Conservation (phyloP, 768 basidiomycete genomes). For the Suillus subluteus region DNA sequence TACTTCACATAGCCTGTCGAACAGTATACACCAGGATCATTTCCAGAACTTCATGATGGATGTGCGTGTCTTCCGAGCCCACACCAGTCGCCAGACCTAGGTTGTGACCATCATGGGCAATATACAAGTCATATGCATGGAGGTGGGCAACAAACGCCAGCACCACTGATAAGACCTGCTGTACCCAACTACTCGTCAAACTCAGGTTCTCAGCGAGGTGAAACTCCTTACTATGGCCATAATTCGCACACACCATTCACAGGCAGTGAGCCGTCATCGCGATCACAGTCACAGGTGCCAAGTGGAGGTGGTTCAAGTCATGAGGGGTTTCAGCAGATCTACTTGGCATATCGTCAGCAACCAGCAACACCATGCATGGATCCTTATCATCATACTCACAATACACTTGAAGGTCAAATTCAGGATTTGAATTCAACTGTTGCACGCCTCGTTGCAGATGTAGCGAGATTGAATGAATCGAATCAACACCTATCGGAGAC, state of each 20-base stretch:
- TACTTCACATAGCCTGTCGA: no score
- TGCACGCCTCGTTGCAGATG: neutral
- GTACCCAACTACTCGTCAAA: neutral
- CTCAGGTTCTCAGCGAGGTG: neutral
- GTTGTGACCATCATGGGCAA: neutral
- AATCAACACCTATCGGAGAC: no score
- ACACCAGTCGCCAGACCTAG: neutral
- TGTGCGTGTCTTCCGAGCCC: no score
- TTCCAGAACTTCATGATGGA: neutral
- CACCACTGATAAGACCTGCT: neutral
- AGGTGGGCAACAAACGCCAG: neutral
- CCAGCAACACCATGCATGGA: neutral
- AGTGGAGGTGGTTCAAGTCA: neutral
- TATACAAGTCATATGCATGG: neutral
- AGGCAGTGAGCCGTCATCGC: neutral
- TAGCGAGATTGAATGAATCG: neutral
- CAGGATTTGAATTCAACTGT: neutral
- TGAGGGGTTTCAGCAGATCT: neutral
- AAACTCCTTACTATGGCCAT: neutral
- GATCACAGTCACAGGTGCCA: neutral
- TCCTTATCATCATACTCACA: neutral
- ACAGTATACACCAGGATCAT: neutral
- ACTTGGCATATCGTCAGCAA: neutral
- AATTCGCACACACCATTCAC: neutral
- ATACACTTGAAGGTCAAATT: neutral